phyloP scores from a whole-genome alignment of 495 filamentous ascomycete species.

The Peziza echinospora region DNA sequence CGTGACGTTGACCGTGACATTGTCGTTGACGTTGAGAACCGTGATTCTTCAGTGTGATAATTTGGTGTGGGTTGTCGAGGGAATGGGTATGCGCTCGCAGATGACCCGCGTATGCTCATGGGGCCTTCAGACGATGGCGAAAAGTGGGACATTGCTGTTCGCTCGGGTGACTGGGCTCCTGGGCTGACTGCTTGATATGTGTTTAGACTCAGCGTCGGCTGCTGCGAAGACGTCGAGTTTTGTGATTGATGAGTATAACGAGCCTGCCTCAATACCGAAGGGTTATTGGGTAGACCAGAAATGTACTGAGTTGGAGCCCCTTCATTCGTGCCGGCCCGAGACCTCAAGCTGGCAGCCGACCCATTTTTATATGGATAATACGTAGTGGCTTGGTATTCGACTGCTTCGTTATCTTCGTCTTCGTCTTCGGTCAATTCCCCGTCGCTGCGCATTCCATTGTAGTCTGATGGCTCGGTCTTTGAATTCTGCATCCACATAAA shows the following conservation, averaged over 20 bases:
- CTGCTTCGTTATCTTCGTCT: slow-evolving; percentile 45
- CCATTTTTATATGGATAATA: slow-evolving; percentile 49
- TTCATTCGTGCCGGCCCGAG: slow-evolving; percentile 57
- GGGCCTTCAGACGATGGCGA: slow-evolving; percentile 73
- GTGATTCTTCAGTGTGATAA: slow-evolving; percentile 46
- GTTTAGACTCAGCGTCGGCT: slow-evolving; percentile 43
- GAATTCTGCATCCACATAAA: slow-evolving; percentile 51
- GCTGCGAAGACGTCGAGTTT: slow-evolving; percentile 39
- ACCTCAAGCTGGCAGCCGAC: slow-evolving; percentile 59
- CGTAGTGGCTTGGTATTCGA: slow-evolving; percentile 15
- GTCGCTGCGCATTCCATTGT: slow-evolving; percentile 1
- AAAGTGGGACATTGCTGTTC: slow-evolving; percentile 50
- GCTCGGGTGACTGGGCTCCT: slow-evolving; percentile 27
- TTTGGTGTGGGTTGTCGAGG: slow-evolving; percentile 48
- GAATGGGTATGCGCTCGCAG: slow-evolving; percentile 47
- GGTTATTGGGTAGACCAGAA: background rate
- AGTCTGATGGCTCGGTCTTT: slow-evolving; percentile 6
- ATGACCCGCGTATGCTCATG: slow-evolving; percentile 57
- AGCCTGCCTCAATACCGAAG: slow-evolving; percentile 22
- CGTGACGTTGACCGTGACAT: slow-evolving; percentile 57
- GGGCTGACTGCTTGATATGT: slow-evolving; percentile 35
- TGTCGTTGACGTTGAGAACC: slow-evolving; percentile 63
- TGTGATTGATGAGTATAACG: slow-evolving; percentile 37
- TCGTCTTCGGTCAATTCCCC: slow-evolving; percentile 36
- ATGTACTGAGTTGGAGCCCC: slow-evolving; percentile 28